A percentile compares a stretch with the other conserved stretches of the same genome.
Evolutionary conservation across 257 asterid genomes (phyloP).

Genomic region (Solanum tarijense): DNA sequence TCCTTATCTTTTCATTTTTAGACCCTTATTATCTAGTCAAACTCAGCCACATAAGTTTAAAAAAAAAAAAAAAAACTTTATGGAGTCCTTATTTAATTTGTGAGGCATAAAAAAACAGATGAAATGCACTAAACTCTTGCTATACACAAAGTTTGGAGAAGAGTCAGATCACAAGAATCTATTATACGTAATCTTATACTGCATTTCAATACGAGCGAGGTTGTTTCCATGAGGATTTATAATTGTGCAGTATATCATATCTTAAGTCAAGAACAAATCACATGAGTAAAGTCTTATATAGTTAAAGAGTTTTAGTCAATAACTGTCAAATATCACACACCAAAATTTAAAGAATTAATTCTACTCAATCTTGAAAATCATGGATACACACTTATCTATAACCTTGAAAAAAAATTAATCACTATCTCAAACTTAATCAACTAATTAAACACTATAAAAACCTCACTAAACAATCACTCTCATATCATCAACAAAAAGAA

Average conservation of each 20-base stretch:
- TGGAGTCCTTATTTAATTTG: neutral
- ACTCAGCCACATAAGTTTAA: neutral
- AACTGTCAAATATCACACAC: neutral
- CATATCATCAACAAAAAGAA: neutral
- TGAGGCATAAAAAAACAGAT: neutral
- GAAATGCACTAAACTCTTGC: neutral
- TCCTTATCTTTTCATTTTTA: neutral
- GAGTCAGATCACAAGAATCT: neutral
- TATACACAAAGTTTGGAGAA: neutral
- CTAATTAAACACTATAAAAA: neutral
- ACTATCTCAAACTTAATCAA: neutral
- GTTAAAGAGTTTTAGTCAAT: neutral
- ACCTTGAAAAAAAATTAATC: neutral
- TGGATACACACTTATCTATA: neutral
- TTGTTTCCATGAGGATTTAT: neutral
- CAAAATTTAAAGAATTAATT: neutral
- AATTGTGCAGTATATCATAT: neutral
- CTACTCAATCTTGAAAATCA: neutral
- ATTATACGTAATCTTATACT: too few relatives aligned
- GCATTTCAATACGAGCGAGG: too few relatives aligned
- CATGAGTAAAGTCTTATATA: neutral
- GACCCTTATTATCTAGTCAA: neutral
- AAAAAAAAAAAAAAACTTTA: too few relatives aligned
- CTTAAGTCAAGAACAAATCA: neutral
- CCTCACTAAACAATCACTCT: neutral